These are phyloP conservation scores for Emmonsia crescens DNA, from an alignment of 2,329 filamentous ascomycete genomes.

Conservation along the genomic window DNA sequence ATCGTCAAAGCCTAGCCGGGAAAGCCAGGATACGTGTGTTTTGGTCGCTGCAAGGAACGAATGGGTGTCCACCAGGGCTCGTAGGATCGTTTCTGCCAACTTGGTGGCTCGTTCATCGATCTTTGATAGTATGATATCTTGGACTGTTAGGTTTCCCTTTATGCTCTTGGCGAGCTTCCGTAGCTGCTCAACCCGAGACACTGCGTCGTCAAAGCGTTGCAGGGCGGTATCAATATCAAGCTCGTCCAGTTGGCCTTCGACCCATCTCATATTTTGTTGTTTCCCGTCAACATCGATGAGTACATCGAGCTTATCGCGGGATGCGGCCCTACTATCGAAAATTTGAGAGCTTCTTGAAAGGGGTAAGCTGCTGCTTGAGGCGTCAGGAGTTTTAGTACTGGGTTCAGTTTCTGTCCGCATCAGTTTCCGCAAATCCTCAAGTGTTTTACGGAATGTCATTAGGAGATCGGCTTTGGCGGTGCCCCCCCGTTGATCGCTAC, in stretches of 20 bases:
- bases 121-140: slow-evolving; percentile 86
- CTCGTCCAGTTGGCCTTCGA: slow-evolving; percentile 89
- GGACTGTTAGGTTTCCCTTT: slow-evolving; percentile 75
- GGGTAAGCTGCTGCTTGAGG: slow-evolving; percentile 65
- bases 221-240: slow-evolving; percentile 92
- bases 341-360: slow-evolving; percentile 57
- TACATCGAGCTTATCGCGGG: slow-evolving; percentile 61
- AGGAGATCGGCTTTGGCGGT: slow-evolving; percentile 71
- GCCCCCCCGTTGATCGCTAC: slow-evolving; percentile 70
- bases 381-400: slow-evolving; percentile 72
- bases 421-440: slow-evolving; percentile 80
- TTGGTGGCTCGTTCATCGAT: slow-evolving; percentile 73
- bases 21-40: slow-evolving; percentile 72
- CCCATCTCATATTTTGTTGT: slow-evolving; percentile 90
- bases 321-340: slow-evolving; percentile 64
- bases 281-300: slow-evolving; percentile 94
- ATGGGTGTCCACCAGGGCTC: slow-evolving; percentile 67
- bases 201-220: slow-evolving; percentile 76
- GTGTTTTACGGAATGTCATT: slow-evolving; percentile 81
- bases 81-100: slow-evolving; percentile 64
- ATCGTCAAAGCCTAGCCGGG: slow-evolving; percentile 80
- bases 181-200: slow-evolving; percentile 73
- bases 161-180: slow-evolving; percentile 67
- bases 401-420: slow-evolving; percentile 79
- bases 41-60: slow-evolving; percentile 67